phyloP scores from a whole-genome alignment of 495 filamentous ascomycete genomes.

The Tuber borchii region DNA sequence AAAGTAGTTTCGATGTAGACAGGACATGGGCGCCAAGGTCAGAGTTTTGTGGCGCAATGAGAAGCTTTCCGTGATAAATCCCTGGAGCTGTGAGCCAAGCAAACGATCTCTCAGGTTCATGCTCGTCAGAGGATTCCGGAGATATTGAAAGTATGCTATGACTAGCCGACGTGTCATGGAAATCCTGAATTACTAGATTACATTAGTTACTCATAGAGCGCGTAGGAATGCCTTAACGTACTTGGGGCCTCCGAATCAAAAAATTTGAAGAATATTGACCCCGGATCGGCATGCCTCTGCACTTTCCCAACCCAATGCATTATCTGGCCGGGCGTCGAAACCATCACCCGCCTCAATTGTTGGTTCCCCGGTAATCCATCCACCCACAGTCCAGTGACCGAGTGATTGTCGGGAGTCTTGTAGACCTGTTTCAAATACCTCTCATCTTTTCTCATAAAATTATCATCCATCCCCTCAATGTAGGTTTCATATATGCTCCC shows the following conservation, averaged over 20 bases:
- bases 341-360: conserved; percentile 67
- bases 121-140: conserved; percentile 56
- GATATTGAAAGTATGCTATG: conserved; percentile 56
- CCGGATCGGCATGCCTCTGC: conserved; percentile 68
- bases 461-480: conserved; percentile 81
- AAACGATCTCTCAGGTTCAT: conserved; percentile 61
- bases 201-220: conserved; percentile 11
- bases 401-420: conserved; percentile 65
- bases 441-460: conserved; percentile 87
- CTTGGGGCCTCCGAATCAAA: conserved; percentile 66
- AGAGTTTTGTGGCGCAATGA: conserved; percentile 47
- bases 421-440: conserved; percentile 78
- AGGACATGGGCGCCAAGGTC: conserved; percentile 63
- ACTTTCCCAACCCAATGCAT: conserved; percentile 72
- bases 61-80: conserved; percentile 75
- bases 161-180: conserved; percentile 33
- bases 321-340: conserved; percentile 67
- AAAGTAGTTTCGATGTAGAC: conserved; percentile 64
- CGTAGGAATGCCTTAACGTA: conserved; percentile 17
- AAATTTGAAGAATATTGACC: conserved; percentile 73
- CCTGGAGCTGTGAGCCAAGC: conserved; percentile 87
- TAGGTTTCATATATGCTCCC: conserved; percentile 94
- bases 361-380: conserved; percentile 58
- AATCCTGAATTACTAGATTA: conserved; percentile 37
- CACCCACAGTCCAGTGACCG: conserved; percentile 73